Conservation (phyloP, 208 protist species). For the Strigomonas galati region DNA sequence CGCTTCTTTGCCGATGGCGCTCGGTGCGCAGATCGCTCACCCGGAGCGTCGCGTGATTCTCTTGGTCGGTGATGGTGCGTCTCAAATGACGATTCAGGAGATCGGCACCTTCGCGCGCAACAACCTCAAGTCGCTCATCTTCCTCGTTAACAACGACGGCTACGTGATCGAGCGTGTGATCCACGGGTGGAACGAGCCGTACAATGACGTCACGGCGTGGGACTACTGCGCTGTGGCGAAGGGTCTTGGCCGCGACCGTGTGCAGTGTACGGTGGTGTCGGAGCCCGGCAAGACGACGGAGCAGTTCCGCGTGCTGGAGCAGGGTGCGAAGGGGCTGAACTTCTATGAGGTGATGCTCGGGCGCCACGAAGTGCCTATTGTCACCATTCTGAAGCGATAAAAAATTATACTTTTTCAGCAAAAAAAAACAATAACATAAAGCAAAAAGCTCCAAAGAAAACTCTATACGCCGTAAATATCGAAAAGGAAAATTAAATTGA, state of each 20-base stretch:
- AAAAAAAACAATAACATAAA: not conserved
- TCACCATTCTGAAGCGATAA: constrained; percentile 12
- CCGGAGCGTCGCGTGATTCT: constrained; percentile 35
- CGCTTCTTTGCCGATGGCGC: constrained; percentile 36
- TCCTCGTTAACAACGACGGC: constrained; percentile 56
- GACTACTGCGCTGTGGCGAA: constrained; percentile 35
- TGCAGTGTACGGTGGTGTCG: constrained; percentile 21
- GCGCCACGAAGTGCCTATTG: constrained; percentile 33
- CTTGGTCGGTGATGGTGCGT: constrained; percentile 29
- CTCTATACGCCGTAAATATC: no score
- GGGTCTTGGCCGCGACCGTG: constrained; percentile 11
- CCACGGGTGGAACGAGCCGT: constrained; percentile 41
- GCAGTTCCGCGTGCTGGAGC: constrained; percentile 11
- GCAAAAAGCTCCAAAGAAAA: not conserved
- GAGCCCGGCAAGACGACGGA: constrained; percentile 8
- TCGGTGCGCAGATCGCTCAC: constrained; percentile 35
- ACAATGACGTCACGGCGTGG: constrained; percentile 48
- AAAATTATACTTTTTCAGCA: constrained; percentile 6
- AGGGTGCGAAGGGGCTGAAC: constrained; percentile 15
- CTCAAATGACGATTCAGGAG: constrained; percentile 47
- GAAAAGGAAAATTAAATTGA: not conserved
- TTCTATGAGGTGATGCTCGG: constrained; percentile 38
- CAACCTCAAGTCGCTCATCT: constrained; percentile 26
- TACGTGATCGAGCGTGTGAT: constrained; percentile 47
- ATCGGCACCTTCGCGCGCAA: constrained; percentile 35